Percentiles rank a stretch among this genome's conserved stretches.
phyloP scores from a whole-genome alignment of 1,284 basidiomycete species.

The Kwoniella shivajii region DNA sequence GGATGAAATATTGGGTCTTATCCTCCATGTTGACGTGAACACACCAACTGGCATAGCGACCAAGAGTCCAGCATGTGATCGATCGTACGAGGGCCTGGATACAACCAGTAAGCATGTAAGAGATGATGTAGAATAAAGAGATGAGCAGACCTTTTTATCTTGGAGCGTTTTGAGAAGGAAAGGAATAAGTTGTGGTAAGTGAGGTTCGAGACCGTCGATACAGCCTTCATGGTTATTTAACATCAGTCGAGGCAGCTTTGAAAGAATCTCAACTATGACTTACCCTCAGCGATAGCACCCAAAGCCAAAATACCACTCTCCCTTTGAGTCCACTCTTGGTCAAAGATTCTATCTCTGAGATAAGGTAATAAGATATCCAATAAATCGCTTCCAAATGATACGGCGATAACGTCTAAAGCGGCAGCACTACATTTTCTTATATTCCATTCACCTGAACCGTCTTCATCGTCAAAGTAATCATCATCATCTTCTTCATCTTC shows the following conservation, averaged over 20 bases:
- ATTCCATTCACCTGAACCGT: constrained; percentile 99
- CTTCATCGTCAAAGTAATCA: constrained; percentile 91
- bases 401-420: constrained; percentile 93
- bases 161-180: constrained; percentile 88
- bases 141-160: constrained; percentile 75
- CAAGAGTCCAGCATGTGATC: constrained; percentile 98
- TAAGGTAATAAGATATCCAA: constrained; percentile 85
- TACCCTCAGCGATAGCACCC: constrained; percentile 97
- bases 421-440: constrained; percentile 97
- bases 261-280: constrained; percentile 26
- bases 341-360: constrained; percentile 92
- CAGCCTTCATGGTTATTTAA: constrained; percentile 66
- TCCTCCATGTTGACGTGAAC: constrained; percentile 74
- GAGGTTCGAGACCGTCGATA: constrained; percentile 92
- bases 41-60: constrained; percentile 97
- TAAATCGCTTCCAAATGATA: constrained; percentile 83
- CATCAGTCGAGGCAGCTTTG: neutral
- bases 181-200: constrained; percentile 87
- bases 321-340: constrained; percentile 87
- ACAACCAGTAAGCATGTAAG: neutral
- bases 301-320: constrained; percentile 96
- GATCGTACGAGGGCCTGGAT: constrained; percentile 88
- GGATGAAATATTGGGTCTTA: constrained; percentile 88
- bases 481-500: constrained; percentile 77
- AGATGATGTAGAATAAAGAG: neutral